A percentile compares a stretch with the other conserved stretches of the same genome.
Conservation (phyloP, 306 rosid species). For the Styphnolobium japonicum region DNA sequence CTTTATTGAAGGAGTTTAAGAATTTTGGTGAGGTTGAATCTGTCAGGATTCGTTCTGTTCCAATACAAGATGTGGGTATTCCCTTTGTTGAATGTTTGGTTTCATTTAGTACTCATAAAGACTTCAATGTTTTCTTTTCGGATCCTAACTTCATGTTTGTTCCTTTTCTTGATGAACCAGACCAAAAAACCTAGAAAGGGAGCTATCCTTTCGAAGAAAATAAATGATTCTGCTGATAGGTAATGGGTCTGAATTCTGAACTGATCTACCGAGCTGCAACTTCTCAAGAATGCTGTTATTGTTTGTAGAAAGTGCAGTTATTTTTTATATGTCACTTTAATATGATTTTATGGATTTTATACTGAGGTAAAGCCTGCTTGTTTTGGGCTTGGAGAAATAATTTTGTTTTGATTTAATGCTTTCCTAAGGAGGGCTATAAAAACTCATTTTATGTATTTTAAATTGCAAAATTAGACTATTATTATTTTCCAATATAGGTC, state of each 20-base stretch:
- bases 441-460: not conserved
- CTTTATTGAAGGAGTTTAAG: slow-evolving; percentile 64
- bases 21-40: slow-evolving; percentile 91
- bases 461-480: not conserved
- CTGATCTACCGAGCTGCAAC: not conserved
- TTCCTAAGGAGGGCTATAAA: not conserved
- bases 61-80: slow-evolving; percentile 74
- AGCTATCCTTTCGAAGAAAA: slow-evolving; percentile 69
- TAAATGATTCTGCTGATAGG: slow-evolving; percentile 78
- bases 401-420: not conserved
- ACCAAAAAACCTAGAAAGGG: slow-evolving; percentile 85
- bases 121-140: not conserved
- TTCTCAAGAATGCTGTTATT: not conserved
- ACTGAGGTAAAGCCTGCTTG: not conserved
- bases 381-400: not conserved
- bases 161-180: slow-evolving; percentile 38
- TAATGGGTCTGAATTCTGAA: slow-evolving; percentile 33
- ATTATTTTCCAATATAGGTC: not conserved
- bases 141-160: not conserved
- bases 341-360: not conserved
- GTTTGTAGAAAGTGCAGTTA: not conserved
- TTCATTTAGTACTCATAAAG: not conserved
- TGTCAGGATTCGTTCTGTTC: slow-evolving; percentile 94
- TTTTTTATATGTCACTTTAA: not conserved
- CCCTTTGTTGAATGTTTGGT: not conserved